Evolutionary conservation across 352 stramenopile genomes (phyloP), one percentile per base, ranked within the genome.

Genomic region (Phytophthora macrochlamydospora): DNA sequence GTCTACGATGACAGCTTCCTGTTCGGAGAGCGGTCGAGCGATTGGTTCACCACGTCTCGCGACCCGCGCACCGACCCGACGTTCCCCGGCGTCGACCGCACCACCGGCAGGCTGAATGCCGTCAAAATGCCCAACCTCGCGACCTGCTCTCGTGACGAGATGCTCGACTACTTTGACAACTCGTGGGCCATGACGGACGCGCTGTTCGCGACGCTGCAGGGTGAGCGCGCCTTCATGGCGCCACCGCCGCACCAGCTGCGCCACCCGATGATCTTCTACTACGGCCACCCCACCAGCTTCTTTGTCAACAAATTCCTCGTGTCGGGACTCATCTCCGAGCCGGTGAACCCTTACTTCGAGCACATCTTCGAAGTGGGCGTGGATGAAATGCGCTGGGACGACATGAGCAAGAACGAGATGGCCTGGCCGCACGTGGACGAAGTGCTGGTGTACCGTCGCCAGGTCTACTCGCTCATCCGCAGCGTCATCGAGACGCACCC

Each of bases 351-450:
- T 3, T 91, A 98, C 71, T 98, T 98, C 64, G 96, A 99, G 78
- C 89, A 95, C 46, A 86, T 99, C 56, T 98, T 98, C 61, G 96
- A 99, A 68, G 94, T 98, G 45, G 97, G 97, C 54, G 97, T 99
- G 13, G 97, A 99, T 69, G 97, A 99, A 73, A 99, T 99, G 97
- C 85, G 94, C 32, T 99, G 97, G 97, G 97, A 99, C 73, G 96
- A 99, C 75, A 98, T 99, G 91, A 94, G 87, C 66, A 98, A 98
- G 80, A 98, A 99, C 72, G 92, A 98, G 56, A 91, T 98, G 93
- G 51, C 93, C 1, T 99, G 96, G 96, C 96, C 95, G 28, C 87
- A 68, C 6, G 88, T 98, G 48, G 67, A 61, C 7, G 91, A 98
- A 51, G 94, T 98, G 28, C 84, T 93, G 49, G 86, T 81, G 28